Evolutionary conservation across 352 stramenopile genomes (phyloP).

Genomic region (Phytophthora pini): DNA sequence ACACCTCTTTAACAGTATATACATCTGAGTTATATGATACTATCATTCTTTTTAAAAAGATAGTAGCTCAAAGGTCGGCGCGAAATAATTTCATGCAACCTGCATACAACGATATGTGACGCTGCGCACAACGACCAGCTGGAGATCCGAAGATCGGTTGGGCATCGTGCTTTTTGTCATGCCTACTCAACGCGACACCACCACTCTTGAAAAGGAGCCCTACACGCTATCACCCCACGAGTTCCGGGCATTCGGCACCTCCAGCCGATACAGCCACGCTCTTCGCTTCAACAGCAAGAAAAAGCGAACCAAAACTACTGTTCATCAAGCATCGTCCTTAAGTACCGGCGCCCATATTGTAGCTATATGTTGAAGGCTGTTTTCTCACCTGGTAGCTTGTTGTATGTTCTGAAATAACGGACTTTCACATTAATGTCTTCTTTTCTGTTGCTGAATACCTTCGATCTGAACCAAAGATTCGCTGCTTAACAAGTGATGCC

Average conservation of each 20-base stretch:
- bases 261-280: background rate
- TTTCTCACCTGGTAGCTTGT: no score
- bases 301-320: no score
- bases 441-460: no score
- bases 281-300: background rate
- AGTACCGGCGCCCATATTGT: no score
- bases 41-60: background rate
- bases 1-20: background rate
- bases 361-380: no score
- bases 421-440: no score
- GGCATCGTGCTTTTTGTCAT: background rate
- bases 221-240: background rate
- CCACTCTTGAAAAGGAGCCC: background rate
- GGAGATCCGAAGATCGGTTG: background rate
- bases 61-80: background rate
- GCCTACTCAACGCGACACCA: background rate
- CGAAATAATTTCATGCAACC: no score
- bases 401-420: no score
- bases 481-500: constrained; percentile 11
- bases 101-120: background rate
- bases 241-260: background rate
- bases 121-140: background rate
- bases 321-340: no score
- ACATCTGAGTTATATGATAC: background rate
- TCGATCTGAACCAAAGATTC: no score